Base-by-base conservation (phyloP, 495 filamentous ascomycete genomes). In the Aspergillus leporis region DNA sequence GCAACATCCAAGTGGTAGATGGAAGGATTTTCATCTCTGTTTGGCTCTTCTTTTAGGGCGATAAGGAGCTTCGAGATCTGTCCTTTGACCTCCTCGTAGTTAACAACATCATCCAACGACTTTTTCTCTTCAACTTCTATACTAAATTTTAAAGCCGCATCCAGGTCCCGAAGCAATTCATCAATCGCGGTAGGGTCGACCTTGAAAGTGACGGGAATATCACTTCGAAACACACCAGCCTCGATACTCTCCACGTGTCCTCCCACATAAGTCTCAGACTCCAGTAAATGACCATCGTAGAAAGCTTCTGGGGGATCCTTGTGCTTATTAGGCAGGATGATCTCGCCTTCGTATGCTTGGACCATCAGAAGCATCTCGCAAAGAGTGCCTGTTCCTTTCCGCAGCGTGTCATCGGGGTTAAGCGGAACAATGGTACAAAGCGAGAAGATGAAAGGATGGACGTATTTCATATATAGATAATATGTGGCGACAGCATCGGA, bases 401-500 rank as follows among this genome's bases (percentile, higher is more conserved):
- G 82, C 62, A 98, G 67, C 3, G 92, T 90, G 70, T 97, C 93
- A 67, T 99, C 93, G 16, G 93, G 89, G 30, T 91, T 92, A 1
- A 99, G 79, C 0, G 94, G 94, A 70, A 99, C 82, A 74, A 99
- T 96, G 0, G 92, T 99, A 74, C 94, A 98, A 0, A 99, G 79
- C 0, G 94, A 97, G 80, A 98, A 99, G 71, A 99, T 93, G 77
- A 99, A 99, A 1, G 94, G 94, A 69, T 99, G 94, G 21, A 99
- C 91, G 73, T 99, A 99, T 90, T 99, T 99, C 94, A 98, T 99
- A 78, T 99, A 99, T 45, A 99, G 81, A 68, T 99, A 99, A 71
- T 98, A 99, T 3, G 94, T 99, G 3, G 94, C 94, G 19, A 99
- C 94, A 30, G 94, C 94, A 84, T 99, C 94, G 63, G 94, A 99